phyloP scores from a whole-genome alignment of 2,329 filamentous ascomycete species.

The Ascochyta rabiei region DNA sequence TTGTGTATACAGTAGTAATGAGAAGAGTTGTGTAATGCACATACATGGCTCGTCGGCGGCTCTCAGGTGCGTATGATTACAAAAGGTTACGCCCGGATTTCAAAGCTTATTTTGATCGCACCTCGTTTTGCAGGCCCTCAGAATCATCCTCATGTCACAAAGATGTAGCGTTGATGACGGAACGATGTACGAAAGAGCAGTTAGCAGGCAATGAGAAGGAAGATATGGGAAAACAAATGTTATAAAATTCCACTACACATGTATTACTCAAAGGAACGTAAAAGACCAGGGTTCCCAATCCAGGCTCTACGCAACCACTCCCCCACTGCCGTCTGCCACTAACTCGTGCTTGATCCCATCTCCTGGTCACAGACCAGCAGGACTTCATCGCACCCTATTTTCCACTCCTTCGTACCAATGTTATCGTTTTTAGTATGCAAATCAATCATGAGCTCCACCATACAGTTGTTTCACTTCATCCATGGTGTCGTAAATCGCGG shows the following conservation, averaged over 20 bases:
- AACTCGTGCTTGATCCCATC: slow-evolving; percentile 4
- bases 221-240: neutral
- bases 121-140: neutral
- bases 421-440: slow-evolving; percentile 4
- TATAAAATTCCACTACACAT: slow-evolving; percentile 4
- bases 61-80: no score
- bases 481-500: neutral
- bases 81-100: neutral
- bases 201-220: neutral
- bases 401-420: neutral
- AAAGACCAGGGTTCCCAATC: slow-evolving; percentile 31
- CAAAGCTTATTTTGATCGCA: slow-evolving; percentile 9
- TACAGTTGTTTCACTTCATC: neutral
- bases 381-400: slow-evolving; percentile 6
- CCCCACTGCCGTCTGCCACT: slow-evolving; percentile 1
- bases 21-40: no score
- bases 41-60: no score
- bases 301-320: slow-evolving; percentile 20
- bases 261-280: slow-evolving; percentile 25
- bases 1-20: no score
- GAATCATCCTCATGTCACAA: no score
- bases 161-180: no score
- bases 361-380: slow-evolving; percentile 13
- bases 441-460: neutral
- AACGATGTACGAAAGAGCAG: neutral